These are phyloP conservation scores for Nitzschia putrida DNA, from an alignment of 108 stramenopile genomes.

Conservation along the genomic window DNA sequence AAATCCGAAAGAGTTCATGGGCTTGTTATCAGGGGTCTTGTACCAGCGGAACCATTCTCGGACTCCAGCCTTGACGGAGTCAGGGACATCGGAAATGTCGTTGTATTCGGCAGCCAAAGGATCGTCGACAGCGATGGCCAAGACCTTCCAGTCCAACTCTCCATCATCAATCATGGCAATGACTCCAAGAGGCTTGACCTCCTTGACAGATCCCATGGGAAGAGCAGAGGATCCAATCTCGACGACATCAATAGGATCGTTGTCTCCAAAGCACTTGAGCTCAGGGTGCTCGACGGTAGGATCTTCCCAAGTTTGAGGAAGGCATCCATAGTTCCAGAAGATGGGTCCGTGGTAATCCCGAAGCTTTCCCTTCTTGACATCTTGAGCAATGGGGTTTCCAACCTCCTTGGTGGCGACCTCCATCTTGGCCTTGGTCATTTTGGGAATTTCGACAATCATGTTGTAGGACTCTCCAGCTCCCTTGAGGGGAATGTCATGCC, in stretches of 20 bases:
- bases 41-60: constrained; percentile 99
- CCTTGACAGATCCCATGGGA: constrained; percentile 85
- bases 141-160: constrained; percentile 99
- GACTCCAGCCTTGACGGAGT: constrained; percentile 90
- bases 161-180: constrained; percentile 99
- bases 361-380: constrained; percentile 98
- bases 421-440: constrained; percentile 99
- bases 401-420: constrained; percentile 97
- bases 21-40: constrained; percentile 99
- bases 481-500: constrained; percentile 88
- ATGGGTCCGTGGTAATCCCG: constrained; percentile 98
- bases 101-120: constrained; percentile 94
- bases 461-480: constrained; percentile 70
- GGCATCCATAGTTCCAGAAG: constrained; percentile 99
- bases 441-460: constrained; percentile 97
- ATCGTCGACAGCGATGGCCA: constrained; percentile 92
- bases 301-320: constrained; percentile 99
- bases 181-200: constrained; percentile 96
- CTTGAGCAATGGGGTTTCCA: constrained; percentile 96
- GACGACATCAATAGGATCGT: constrained; percentile 99
- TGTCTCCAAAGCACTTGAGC: constrained; percentile 91
- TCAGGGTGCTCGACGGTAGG: constrained; percentile 91
- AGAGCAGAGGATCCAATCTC: constrained; percentile 91
- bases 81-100: constrained; percentile 95
- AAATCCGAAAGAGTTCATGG: constrained; percentile 97